Evolutionary conservation across 768 basidiomycete genomes (phyloP), one percentile per base, ranked within the genome.

Genomic region (Scleroderma bovista): DNA sequence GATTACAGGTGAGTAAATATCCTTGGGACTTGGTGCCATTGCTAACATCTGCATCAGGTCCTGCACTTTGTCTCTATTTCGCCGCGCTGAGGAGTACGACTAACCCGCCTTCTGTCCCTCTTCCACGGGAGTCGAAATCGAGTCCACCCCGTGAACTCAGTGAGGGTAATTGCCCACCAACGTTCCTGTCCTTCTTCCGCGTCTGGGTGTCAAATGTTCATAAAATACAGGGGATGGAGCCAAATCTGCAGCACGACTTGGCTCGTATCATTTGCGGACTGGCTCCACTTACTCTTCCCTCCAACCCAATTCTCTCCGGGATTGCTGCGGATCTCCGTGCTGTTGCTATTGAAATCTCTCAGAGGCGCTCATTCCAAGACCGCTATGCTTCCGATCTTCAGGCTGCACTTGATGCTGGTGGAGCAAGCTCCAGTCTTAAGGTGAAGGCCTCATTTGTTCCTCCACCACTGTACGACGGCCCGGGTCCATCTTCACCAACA

Each of bases 341-440:
- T 0, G 85, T 93, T 0, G 86, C 88, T 0, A 89, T 93, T 43
- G 91, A 93, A 60, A 91, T 93, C 54, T 85, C 86, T 49, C 88
- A 90, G 65, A 68, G 91, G 5, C 71, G 91, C 19, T 83, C 86
- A 0, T 93, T 93, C 67, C 91, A 93, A 63, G 81, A 88, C 54
- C 72, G 86, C 9, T 93, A 86, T 58, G 81, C 80, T 1, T 58
- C 66, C 1, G 91, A 88, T 63, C 65, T 93, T 2, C 88, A 93
- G 61, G 86, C 84, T 2, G 89, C 86, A 0, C 71, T 93, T 39
- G 88, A 92, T 57, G 76, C 83, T 0, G 84, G 86, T 3, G 54
- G 63, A 0, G 60, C 65, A 1, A 64, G 63, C 20, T 50, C 69
- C 3, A 57, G 64, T 1, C 58, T 68, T 16, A 71, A 73, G 47